Evolutionary conservation across 495 filamentous ascomycete genomes (phyloP), one percentile per base, ranked within the genome.

Genomic region (Talaromyces borbonicus): DNA sequence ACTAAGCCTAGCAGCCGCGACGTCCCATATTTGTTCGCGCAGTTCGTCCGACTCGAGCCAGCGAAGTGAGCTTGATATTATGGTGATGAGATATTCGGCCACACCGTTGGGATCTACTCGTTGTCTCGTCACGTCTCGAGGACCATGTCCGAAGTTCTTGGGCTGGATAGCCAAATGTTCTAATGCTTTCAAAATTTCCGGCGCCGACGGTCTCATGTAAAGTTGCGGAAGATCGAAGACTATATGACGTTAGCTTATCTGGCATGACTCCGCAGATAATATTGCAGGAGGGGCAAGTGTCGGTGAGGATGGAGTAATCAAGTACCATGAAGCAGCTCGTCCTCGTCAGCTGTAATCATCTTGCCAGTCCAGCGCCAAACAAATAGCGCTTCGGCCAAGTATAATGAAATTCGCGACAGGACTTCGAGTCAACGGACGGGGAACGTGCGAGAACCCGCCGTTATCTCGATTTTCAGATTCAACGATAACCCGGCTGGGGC

Each of bases 41-140:
- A 79, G 66, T 20, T 77, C 78, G 26, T 90, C 84, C 22, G 77
- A 73, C 2, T 77, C 59, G 8, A 97, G 69, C 90, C 92, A 97
- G 19, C 65, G 51, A 2, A 97, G 66, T 6, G 71, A 63, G 52
- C 78, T 90, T 19, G 81, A 73, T 54, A 96, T 79, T 54, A 97
- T 81, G 39, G 71, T 68, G 8, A 84, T 85, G 7, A 97, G 68
- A 57, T 92, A 95, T 19, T 57, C 69, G 49, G 59, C 69, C 52
- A 66, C 53, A 9, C 68, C 69, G 2, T 62, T 49, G 19, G 68
- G 58, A 8, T 67, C 57, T 15, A 71, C 61, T 16, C 52, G 58
- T 14, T 41, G 49, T 43, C 64, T 69, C 31, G 50, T 56, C 32
- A 51, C 54, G 41, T 66, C 64, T 11, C 52, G 49, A 15, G 51